Base-by-base conservation (phyloP, 805 yeast species). In the Huiozyma sinensis region DNA sequence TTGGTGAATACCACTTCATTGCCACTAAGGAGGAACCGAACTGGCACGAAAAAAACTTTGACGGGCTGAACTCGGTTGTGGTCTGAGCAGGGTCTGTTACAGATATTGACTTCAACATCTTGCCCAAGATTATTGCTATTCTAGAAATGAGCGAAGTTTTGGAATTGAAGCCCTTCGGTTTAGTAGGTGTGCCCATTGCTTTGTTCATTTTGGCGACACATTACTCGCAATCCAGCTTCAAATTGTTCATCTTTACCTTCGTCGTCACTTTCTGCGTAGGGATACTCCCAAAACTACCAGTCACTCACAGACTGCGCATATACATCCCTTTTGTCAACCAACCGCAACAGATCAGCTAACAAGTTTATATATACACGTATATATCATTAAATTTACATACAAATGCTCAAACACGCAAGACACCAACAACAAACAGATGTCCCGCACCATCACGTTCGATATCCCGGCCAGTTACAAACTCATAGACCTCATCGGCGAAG, bases 281-380 rank as follows among this genome's bases (percentile, higher is more conserved):
- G 29, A 95, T 90, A 33, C 75, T 90, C 38, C 97, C 98, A 43
- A 90, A 90, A 61, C 72, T 90, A 54, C 95, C 97, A 28, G 71
- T 77, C 42, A 73, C 87, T 44, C 92, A 83, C 64, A 74, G 90
- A 61, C 71, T 83, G 54, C 77, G 94, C 69, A 82, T 83, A 35
- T 68, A 71, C 37, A 71, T 73, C 43, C 77, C 79, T 12, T 70
- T 69, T 44, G 58, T 73, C 39, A 70, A 75, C 6, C 63, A 63
- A 7, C 65, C 60, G 28, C 64, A 64, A 12, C 66, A 63, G 44
- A 63, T 63, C 43, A 57, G 59, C 36, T 63, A 50, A 3, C 10
- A 6, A 10, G 9, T 12, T 7, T 7, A 33, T 24, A 40, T 36
- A 28, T 35, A 30, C 35, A 35, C 27, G 31, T 27, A 29, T 41